Percentiles rank a stretch among this genome's conserved stretches.
Conservation (phyloP, 2,329 filamentous ascomycete genomes). For the Fusarium poae region DNA sequence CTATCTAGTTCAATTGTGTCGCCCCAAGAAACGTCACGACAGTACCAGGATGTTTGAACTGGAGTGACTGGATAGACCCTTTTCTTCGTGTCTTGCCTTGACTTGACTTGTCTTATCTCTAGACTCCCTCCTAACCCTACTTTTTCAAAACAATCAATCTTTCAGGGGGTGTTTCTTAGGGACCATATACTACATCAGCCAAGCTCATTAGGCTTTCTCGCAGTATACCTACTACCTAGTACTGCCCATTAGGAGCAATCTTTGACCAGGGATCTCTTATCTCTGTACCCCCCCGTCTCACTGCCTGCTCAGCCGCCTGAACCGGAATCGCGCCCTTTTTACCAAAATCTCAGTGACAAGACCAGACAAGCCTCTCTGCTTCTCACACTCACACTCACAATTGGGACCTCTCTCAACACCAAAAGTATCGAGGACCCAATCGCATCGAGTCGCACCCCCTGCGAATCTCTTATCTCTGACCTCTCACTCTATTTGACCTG, state of each 20-base stretch:
- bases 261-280: conserved; percentile 36
- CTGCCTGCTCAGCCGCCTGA: conserved; percentile 4
- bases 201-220: conserved; percentile 1
- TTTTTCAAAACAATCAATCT: neutral
- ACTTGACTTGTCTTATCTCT: conserved; percentile 6
- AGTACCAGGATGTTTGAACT: conserved; percentile 3
- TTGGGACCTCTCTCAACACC: conserved; percentile 16
- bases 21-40: conserved; percentile 30
- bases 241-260: neutral
- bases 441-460: conserved; percentile 20
- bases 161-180: conserved; percentile 9
- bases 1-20: conserved; percentile 22
- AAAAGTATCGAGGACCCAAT: conserved; percentile 6
- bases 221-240: neutral
- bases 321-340: conserved; percentile 17
- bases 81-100: neutral
- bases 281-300: conserved; percentile 19
- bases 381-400: neutral
- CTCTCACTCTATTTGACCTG: conserved; percentile 16
- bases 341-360: conserved; percentile 10
- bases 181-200: neutral
- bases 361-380: neutral
- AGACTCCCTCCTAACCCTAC: neutral
- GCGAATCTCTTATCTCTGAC: conserved; percentile 30
- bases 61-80: conserved; percentile 4